phyloP scores from a whole-genome alignment of 2,329 filamentous ascomycete genomes.

The Pseudocercospora musae region DNA sequence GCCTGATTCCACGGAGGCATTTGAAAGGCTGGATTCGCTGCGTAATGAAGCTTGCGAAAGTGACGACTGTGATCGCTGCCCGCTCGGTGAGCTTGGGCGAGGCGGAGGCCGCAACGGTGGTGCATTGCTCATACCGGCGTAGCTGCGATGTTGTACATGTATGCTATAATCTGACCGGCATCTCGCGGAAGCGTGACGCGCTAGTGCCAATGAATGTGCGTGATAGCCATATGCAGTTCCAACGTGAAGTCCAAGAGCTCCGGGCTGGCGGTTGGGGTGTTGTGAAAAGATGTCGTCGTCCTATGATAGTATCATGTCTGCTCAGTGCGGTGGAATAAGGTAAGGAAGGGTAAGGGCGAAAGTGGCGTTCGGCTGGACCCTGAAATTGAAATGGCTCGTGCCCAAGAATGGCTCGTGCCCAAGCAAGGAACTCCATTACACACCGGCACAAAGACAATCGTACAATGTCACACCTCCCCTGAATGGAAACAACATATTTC shows the following conservation, averaged over 20 bases:
- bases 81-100: conserved; percentile 31
- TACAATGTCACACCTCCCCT: too few species aligned
- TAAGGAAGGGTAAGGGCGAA: too few species aligned
- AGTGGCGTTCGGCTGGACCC: neutral
- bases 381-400: neutral
- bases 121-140: conserved; percentile 28
- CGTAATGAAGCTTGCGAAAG: conserved; percentile 33
- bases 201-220: neutral
- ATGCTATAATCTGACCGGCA: neutral
- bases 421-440: neutral
- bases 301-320: too few species aligned
- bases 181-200: neutral
- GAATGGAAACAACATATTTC: neutral
- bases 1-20: conserved; percentile 39
- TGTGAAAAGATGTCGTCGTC: neutral
- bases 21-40: conserved; percentile 36
- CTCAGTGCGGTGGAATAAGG: too few species aligned
- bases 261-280: too few species aligned
- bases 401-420: neutral
- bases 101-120: conserved; percentile 32
- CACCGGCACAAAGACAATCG: too few species aligned
- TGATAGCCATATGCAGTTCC: neutral
- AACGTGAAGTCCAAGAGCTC: neutral
- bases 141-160: neutral
- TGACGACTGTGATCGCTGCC: conserved; percentile 33